A percentile compares a stretch with the other conserved stretches of the same genome.
These are phyloP conservation scores for Smithsoniella earleae DNA, from an alignment of 163 green algal species.

Conservation along the genomic window DNA sequence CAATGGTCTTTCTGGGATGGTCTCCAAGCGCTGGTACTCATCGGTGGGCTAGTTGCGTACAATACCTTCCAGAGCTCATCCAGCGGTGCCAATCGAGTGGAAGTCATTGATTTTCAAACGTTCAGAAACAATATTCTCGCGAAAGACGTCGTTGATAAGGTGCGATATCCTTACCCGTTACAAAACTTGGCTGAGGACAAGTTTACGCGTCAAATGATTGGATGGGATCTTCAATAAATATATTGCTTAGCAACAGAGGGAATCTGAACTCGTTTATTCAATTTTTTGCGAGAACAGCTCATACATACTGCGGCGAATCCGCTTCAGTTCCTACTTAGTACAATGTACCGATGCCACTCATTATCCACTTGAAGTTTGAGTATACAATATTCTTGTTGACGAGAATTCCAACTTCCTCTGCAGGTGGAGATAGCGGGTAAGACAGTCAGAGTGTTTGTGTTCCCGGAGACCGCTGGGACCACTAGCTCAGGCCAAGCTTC, in stretches of 20 bases:
- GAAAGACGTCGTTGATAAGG: constrained; percentile 18
- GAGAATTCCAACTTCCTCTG: not conserved
- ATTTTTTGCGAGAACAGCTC: not conserved
- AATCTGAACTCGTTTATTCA: not conserved
- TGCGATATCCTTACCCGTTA: too few species aligned
- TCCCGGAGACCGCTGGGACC: not conserved
- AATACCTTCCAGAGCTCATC: not conserved
- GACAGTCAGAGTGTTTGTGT: constrained; percentile 23
- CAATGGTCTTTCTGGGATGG: not conserved
- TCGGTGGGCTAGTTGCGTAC: not conserved
- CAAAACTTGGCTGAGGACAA: too few species aligned
- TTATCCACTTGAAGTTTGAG: not conserved
- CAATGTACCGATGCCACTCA: not conserved
- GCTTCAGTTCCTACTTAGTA: not conserved
- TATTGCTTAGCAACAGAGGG: not conserved
- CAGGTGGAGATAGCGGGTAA: constrained; percentile 24
- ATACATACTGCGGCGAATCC: not conserved
- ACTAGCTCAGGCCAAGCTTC: not conserved
- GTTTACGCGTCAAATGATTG: too few species aligned
- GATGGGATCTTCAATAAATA: too few species aligned
- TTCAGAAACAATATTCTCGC: constrained; percentile 23
- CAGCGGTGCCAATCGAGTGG: not conserved
- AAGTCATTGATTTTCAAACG: constrained; percentile 18
- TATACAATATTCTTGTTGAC: too few species aligned
- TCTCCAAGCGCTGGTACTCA: not conserved